phyloP scores from a whole-genome alignment of 2,329 filamentous ascomycete genomes.

The Paracoccidioides brasiliensis region DNA sequence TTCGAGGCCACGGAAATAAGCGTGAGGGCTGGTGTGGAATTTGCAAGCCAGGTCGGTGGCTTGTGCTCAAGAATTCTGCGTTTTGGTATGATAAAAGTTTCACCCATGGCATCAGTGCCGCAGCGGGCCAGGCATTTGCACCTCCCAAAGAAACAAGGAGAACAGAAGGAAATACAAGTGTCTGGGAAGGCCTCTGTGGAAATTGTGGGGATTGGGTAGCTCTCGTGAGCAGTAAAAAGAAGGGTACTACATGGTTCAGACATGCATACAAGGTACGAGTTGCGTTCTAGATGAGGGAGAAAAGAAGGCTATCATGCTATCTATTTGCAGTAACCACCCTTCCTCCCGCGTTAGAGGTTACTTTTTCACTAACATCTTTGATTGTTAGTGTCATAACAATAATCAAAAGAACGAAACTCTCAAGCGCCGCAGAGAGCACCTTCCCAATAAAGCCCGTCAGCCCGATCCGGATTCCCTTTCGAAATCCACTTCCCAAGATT shows the following conservation, averaged over 20 bases:
- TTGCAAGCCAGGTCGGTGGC: conserved; percentile 74
- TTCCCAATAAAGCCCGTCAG: conserved; percentile 35
- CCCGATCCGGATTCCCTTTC: conserved; percentile 13
- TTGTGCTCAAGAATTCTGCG: conserved; percentile 78
- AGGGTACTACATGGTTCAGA: conserved; percentile 83
- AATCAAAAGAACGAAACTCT: conserved; percentile 56
- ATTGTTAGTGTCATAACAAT: conserved; percentile 49
- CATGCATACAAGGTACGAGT: conserved; percentile 68
- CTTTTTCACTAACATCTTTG: conserved; percentile 6
- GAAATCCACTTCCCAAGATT: not conserved
- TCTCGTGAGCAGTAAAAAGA: conserved; percentile 62
- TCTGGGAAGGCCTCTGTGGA: conserved; percentile 28
- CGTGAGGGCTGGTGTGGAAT: conserved; percentile 83
- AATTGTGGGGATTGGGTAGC: conserved; percentile 23
- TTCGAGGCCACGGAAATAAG: conserved; percentile 75
- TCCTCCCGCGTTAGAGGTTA: conserved; percentile 5
- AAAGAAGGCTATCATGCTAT: not conserved
- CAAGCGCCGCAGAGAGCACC: conserved; percentile 53
- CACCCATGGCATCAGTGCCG: conserved; percentile 72
- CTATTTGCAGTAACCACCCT: not conserved
- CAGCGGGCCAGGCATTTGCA: conserved; percentile 65
- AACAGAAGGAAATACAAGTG: conserved; percentile 61
- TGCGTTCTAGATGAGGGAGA: not conserved
- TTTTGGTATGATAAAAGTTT: conserved; percentile 93
- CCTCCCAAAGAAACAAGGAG: conserved; percentile 61